Percentiles rank a stretch among this genome's conserved stretches.
phyloP scores from a whole-genome alignment of 2,329 filamentous ascomycete species.

The Tolypocladium sp. region DNA sequence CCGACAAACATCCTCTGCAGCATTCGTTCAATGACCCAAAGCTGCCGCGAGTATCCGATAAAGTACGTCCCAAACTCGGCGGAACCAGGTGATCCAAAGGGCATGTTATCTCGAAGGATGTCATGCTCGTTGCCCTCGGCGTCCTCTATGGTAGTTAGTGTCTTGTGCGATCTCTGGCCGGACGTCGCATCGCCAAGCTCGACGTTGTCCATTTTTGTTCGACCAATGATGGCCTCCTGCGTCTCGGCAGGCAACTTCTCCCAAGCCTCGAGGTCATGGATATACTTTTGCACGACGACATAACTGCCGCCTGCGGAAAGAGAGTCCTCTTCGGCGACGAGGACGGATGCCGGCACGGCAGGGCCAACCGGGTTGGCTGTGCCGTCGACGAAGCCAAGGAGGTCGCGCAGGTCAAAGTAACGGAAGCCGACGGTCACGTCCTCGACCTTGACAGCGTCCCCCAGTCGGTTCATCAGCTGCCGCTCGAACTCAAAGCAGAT shows the following conservation, averaged over 20 bases:
- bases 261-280: slow-evolving; percentile 43
- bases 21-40: slow-evolving; percentile 53
- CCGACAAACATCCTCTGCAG: slow-evolving; percentile 48
- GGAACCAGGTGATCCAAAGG: slow-evolving; percentile 42
- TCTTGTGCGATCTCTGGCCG: slow-evolving; percentile 43
- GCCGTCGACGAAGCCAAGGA: slow-evolving; percentile 51
- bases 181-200: slow-evolving; percentile 42
- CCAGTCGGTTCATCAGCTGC: slow-evolving; percentile 40
- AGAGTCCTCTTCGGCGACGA: slow-evolving; percentile 33
- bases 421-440: slow-evolving; percentile 49
- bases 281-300: slow-evolving; percentile 50
- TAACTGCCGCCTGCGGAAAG: slow-evolving; percentile 40
- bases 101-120: slow-evolving; percentile 52
- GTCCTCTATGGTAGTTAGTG: slow-evolving; percentile 42
- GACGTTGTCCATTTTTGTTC: slow-evolving; percentile 47
- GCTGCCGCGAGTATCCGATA: slow-evolving; percentile 40
- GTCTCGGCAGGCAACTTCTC: slow-evolving; percentile 33
- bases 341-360: slow-evolving; percentile 29
- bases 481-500: slow-evolving; percentile 50
- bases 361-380: slow-evolving; percentile 47
- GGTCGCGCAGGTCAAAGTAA: slow-evolving; percentile 49
- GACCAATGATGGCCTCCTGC: slow-evolving; percentile 47
- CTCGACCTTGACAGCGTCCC: slow-evolving; percentile 34
- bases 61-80: slow-evolving; percentile 50
- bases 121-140: slow-evolving; percentile 39